Evolutionary conservation across 2,329 filamentous ascomycete genomes (phyloP).

Genomic region (Claviceps fusiformis): DNA sequence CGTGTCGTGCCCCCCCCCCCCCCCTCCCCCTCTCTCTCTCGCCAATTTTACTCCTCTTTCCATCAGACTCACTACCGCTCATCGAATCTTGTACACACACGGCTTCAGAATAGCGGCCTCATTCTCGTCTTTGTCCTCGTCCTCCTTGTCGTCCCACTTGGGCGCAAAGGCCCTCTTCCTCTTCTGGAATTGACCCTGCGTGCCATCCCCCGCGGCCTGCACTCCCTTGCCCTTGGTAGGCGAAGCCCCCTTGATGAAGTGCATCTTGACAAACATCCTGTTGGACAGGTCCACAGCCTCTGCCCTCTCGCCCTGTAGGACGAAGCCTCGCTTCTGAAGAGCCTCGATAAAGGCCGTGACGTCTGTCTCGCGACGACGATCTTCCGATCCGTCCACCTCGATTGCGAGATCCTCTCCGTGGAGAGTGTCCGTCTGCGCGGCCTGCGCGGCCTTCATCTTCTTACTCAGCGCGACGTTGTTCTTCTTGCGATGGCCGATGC

Average conservation of each 20-base stretch:
- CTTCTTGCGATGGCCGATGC: slow-evolving; percentile 56
- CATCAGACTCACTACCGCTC: background rate
- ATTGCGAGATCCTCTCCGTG: slow-evolving; percentile 48
- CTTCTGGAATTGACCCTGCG: slow-evolving; percentile 28
- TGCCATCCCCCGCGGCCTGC: slow-evolving; percentile 31
- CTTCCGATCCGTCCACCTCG: slow-evolving; percentile 55
- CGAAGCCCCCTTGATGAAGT: slow-evolving; percentile 72
- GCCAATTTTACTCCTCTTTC: background rate
- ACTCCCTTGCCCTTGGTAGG: slow-evolving; percentile 66
- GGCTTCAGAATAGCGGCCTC: slow-evolving; percentile 67
- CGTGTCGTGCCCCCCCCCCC: background rate
- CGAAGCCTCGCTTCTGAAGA: slow-evolving; percentile 66
- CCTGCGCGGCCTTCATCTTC: slow-evolving; percentile 29
- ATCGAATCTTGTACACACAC: slow-evolving; percentile 88
- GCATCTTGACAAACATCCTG: slow-evolving; percentile 98
- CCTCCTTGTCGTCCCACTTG: slow-evolving; percentile 34
- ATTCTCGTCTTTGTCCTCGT: slow-evolving; percentile 48
- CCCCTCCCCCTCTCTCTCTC: background rate
- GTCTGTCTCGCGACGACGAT: slow-evolving; percentile 61
- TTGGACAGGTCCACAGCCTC: slow-evolving; percentile 67
- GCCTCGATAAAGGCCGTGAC: slow-evolving; percentile 79
- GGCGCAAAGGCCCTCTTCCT: slow-evolving; percentile 41
- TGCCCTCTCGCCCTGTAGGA: slow-evolving; percentile 53
- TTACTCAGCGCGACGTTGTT: slow-evolving; percentile 23
- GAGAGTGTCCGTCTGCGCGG: slow-evolving; percentile 32